These are phyloP conservation scores for Hippophae gyantsensis DNA, from an alignment of 306 rosid genomes.

Conservation along the genomic window DNA sequence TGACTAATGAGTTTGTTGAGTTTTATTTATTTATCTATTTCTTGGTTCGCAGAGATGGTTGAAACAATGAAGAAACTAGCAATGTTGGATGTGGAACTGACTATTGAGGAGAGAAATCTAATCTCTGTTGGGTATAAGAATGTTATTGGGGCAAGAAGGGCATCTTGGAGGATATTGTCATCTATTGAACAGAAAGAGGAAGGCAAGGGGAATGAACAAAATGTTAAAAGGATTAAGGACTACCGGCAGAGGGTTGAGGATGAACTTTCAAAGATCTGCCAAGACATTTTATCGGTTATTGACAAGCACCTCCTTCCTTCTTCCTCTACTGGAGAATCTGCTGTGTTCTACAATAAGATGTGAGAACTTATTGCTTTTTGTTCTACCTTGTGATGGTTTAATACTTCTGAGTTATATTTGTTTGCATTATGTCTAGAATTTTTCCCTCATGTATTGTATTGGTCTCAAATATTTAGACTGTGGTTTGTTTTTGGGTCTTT, in stretches of 20 bases:
- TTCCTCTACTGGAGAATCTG: slow-evolving; percentile 30
- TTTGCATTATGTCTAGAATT: no score
- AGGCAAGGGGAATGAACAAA: slow-evolving; percentile 26
- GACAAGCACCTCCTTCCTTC: slow-evolving; percentile 38
- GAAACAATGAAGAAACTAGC: slow-evolving; percentile 38
- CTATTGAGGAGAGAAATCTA: slow-evolving; percentile 32
- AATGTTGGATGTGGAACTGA: slow-evolving; percentile 35
- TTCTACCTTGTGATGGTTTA: neutral
- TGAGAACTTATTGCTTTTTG: slow-evolving; percentile 7
- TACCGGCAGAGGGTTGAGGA: slow-evolving; percentile 37
- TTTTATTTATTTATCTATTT: neutral
- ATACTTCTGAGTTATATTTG: no score
- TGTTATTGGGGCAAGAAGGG: slow-evolving; percentile 36
- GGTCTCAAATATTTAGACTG: no score
- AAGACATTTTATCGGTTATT: slow-evolving; percentile 27
- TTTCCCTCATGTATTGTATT: no score
- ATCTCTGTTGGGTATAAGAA: slow-evolving; percentile 39
- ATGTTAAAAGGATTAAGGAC: slow-evolving; percentile 26
- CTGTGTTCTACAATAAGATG: slow-evolving; percentile 36
- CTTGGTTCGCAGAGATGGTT: slow-evolving; percentile 29
- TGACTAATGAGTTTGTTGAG: no score
- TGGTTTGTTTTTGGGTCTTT: neutral
- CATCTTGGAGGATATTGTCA: slow-evolving; percentile 37
- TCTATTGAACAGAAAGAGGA: slow-evolving; percentile 41
- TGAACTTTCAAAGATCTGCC: slow-evolving; percentile 30